Conservation (phyloP, 2,329 filamentous ascomycete species). For the Fusarium sp. region DNA sequence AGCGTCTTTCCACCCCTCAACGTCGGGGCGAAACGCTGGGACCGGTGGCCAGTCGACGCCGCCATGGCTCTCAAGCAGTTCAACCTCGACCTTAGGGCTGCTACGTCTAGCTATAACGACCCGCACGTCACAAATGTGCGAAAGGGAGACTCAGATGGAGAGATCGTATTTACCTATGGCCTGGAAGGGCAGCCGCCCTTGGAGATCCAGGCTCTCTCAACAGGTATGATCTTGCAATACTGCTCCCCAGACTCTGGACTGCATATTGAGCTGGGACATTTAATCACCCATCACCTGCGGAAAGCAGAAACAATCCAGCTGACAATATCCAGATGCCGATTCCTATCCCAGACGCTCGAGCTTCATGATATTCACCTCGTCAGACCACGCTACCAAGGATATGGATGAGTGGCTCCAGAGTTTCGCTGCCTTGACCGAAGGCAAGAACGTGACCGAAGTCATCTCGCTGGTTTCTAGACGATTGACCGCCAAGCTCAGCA, state of each 20-base stretch:
- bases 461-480: conserved; percentile 29
- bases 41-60: background rate
- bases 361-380: conserved; percentile 59
- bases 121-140: conserved; percentile 65
- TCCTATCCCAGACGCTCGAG: conserved; percentile 53
- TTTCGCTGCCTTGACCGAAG: conserved; percentile 47
- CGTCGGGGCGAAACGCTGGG: background rate
- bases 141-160: conserved; percentile 77
- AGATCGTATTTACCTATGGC: conserved; percentile 71
- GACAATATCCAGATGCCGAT: conserved; percentile 43
- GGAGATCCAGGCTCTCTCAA: conserved; percentile 53
- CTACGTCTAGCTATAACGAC: conserved; percentile 52
- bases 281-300: background rate
- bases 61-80: conserved; percentile 76
- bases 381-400: conserved; percentile 49
- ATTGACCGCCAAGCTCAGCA: conserved; percentile 25
- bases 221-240: conserved; percentile 43
- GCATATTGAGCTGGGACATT: background rate
- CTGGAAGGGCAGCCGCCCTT: conserved; percentile 44
- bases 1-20: background rate
- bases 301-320: background rate
- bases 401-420: conserved; percentile 60
- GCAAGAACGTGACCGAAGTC: conserved; percentile 43
- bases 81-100: conserved; percentile 65
- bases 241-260: background rate